A percentile compares a stretch with the other conserved stretches of the same genome.
Conservation (phyloP, 2,329 filamentous ascomycete genomes). For the Fusarium sp. region DNA sequence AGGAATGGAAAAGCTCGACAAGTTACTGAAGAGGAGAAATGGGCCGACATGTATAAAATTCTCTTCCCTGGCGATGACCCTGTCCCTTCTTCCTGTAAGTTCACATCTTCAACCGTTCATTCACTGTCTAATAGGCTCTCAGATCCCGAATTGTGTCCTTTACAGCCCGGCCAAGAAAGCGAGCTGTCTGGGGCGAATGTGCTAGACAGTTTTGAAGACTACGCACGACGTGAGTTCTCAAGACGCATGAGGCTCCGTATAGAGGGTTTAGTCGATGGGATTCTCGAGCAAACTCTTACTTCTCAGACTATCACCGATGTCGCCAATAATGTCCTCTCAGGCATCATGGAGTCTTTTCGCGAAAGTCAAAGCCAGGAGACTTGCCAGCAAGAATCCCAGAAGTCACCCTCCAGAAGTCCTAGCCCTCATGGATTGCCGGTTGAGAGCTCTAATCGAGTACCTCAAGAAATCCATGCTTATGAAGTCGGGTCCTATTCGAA, state of each 20-base stretch:
- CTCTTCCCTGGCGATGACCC: neutral
- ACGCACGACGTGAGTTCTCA: neutral
- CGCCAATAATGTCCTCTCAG: neutral
- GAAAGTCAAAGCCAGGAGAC: neutral
- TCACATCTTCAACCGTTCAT: no score
- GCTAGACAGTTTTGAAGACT: neutral
- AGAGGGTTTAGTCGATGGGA: neutral
- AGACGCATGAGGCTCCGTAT: neutral
- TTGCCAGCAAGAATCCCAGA: neutral
- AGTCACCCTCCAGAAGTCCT: neutral
- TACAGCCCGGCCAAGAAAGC: neutral
- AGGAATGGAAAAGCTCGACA: neutral
- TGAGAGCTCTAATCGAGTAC: neutral
- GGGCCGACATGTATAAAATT: neutral
- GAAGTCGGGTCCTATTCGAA: neutral
- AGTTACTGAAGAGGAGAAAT: neutral
- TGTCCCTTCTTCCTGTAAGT: neutral
- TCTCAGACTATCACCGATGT: neutral
- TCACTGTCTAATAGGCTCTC: neutral
- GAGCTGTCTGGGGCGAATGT: neutral
- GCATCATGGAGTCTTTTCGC: neutral
- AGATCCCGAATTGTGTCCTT: neutral
- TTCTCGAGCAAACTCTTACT: neutral
- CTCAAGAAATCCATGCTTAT: neutral
- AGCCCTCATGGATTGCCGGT: rapidly evolving